Percentiles rank a stretch among this genome's conserved stretches.
These are phyloP conservation scores for Fomitopsis pulvina DNA, from an alignment of 768 basidiomycete genomes.

Conservation along the genomic window DNA sequence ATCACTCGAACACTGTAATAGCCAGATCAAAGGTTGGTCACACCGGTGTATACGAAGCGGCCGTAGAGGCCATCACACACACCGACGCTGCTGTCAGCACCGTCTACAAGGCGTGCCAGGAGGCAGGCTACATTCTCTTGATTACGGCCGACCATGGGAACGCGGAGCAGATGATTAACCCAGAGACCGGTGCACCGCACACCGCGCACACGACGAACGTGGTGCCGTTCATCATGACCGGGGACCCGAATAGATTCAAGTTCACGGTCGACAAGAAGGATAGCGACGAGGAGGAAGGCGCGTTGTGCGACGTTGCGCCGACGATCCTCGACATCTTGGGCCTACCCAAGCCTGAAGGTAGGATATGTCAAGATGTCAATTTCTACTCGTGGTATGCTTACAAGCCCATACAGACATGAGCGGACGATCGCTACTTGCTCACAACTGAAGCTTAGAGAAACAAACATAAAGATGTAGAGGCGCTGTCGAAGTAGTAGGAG, in stretches of 20 bases:
- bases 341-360: conserved; percentile 63
- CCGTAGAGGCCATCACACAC: conserved; percentile 79
- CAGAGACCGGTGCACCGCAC: conserved; percentile 77
- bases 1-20: neutral
- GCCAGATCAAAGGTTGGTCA: conserved; percentile 77
- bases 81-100: conserved; percentile 89
- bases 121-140: conserved; percentile 80
- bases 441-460: conserved; percentile 11
- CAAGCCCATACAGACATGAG: conserved; percentile 20
- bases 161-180: conserved; percentile 90
- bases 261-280: conserved; percentile 47
- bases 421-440: conserved; percentile 24
- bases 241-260: conserved; percentile 45
- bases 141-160: conserved; percentile 95
- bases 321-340: conserved; percentile 79
- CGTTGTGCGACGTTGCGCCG: conserved; percentile 87
- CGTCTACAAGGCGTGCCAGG: conserved; percentile 78
- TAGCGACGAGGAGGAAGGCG: conserved; percentile 57
- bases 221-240: conserved; percentile 88
- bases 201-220: conserved; percentile 89
- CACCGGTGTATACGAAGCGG: conserved; percentile 88
- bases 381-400: conserved; percentile 2
- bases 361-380: conserved; percentile 11
- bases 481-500: neutral
- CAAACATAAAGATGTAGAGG: neutral